A percentile compares a stretch with the other conserved stretches of the same genome.
phyloP scores from a whole-genome alignment of 768 basidiomycete genomes.

The Peribolospora kevripleyi region DNA sequence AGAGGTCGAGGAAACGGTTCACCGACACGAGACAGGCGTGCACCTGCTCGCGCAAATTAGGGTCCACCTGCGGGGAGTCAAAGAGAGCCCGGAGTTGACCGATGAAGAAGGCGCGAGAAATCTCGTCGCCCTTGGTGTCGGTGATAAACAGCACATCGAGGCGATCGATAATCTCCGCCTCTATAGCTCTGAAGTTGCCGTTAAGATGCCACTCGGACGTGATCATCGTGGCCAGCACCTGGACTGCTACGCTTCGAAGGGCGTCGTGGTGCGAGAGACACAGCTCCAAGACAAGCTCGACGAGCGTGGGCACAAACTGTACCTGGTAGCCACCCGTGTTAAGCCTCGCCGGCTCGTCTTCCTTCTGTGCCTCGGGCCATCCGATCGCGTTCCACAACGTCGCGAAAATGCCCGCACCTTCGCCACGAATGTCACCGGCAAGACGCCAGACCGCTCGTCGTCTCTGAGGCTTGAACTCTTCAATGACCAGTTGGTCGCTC shows the following conservation, averaged over 20 bases:
- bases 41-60: conserved; percentile 49
- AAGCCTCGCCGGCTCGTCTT: neutral
- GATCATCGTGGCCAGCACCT: conserved; percentile 88
- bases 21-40: conserved; percentile 66
- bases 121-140: conserved; percentile 38
- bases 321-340: conserved; percentile 50
- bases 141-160: conserved; percentile 82
- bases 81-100: conserved; percentile 73
- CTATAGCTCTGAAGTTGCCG: conserved; percentile 64
- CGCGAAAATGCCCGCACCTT: conserved; percentile 56
- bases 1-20: conserved; percentile 71
- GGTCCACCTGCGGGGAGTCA: conserved; percentile 56
- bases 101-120: conserved; percentile 60
- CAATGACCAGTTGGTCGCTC: conserved; percentile 75
- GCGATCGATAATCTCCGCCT: conserved; percentile 73
- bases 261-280: conserved; percentile 89
- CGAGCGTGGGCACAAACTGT: conserved; percentile 24
- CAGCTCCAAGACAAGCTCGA: conserved; percentile 69
- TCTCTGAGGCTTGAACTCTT: conserved; percentile 84
- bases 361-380: conserved; percentile 22
- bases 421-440: conserved; percentile 83
- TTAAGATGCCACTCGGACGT: conserved; percentile 34
- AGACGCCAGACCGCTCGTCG: conserved; percentile 40
- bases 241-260: conserved; percentile 65
- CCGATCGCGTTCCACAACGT: conserved; percentile 69